These are phyloP conservation scores for Melaleuca quinquenervia DNA, from an alignment of 345 rosid genomes.

Conservation along the genomic window DNA sequence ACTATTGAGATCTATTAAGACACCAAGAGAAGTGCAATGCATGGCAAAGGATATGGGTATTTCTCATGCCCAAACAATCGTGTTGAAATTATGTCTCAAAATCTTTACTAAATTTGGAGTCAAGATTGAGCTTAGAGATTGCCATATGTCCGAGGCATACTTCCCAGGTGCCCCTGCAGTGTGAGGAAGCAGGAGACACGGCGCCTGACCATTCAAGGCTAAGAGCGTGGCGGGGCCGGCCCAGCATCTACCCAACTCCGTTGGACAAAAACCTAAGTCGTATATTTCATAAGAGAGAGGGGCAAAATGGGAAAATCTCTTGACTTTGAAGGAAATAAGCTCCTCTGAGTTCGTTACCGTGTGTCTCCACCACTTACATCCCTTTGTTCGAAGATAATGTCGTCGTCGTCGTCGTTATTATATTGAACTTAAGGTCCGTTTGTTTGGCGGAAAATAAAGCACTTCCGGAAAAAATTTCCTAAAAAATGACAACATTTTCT, in stretches of 20 bases:
- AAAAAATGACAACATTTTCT: too few relatives aligned
- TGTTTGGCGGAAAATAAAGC: too few relatives aligned
- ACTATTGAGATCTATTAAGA: not conserved
- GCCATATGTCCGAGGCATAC: not conserved
- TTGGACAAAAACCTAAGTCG: too few relatives aligned
- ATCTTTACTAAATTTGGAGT: not conserved
- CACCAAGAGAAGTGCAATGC: accelerated
- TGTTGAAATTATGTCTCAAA: not conserved
- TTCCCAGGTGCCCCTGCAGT: not conserved
- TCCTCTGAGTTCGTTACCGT: too few relatives aligned
- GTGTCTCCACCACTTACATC: too few relatives aligned
- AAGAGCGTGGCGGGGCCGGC: accelerated
- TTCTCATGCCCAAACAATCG: not conserved
- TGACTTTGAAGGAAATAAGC: too few relatives aligned
- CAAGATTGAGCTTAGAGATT: not conserved
- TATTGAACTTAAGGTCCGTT: too few relatives aligned
- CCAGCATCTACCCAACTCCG: not conserved
- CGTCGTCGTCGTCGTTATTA: too few relatives aligned
- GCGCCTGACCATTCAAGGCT: not conserved
- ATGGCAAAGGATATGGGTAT: accelerated
- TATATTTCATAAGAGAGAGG: not conserved
- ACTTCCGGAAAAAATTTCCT: too few relatives aligned
- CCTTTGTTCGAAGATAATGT: too few relatives aligned
- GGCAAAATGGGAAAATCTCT: too few relatives aligned
- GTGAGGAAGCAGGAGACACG: not conserved